Percentiles rank a stretch among this genome's conserved stretches.
These are phyloP conservation scores for Oxyria digyna DNA, from an alignment of 148 eudicot species.

Conservation along the genomic window DNA sequence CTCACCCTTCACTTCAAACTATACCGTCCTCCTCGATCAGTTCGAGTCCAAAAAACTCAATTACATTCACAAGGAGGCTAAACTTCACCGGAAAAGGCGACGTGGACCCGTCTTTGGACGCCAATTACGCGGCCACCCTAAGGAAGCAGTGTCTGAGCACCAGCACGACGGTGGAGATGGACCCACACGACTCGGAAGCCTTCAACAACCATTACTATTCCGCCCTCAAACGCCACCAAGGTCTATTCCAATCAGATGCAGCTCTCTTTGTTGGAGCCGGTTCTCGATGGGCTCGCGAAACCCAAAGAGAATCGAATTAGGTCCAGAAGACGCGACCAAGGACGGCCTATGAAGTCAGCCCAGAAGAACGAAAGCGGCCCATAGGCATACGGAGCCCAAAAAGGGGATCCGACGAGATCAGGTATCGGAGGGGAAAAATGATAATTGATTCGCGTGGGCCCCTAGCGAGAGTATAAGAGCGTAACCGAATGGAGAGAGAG, in stretches of 20 bases:
- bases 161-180: conserved; percentile 23
- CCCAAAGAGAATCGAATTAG: no score
- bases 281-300: no score
- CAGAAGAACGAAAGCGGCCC: no score
- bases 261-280: no score
- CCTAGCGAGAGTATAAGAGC: no score
- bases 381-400: no score
- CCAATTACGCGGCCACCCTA: conserved; percentile 20
- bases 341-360: no score
- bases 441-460: no score
- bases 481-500: no score
- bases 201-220: neutral
- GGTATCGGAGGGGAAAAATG: no score
- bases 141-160: conserved; percentile 21
- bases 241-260: neutral
- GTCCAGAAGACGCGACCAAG: no score
- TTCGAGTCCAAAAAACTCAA: conserved; percentile 17
- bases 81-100: conserved; percentile 58
- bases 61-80: conserved; percentile 20
- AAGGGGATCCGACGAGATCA: no score
- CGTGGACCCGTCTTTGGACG: conserved; percentile 38
- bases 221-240: neutral
- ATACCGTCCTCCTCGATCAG: conserved; percentile 17
- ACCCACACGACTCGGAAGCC: conserved; percentile 23
- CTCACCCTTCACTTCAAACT: conserved; percentile 22